Conservation (phyloP, 495 filamentous ascomycete genomes). For the Aspergillus taichungensis region DNA sequence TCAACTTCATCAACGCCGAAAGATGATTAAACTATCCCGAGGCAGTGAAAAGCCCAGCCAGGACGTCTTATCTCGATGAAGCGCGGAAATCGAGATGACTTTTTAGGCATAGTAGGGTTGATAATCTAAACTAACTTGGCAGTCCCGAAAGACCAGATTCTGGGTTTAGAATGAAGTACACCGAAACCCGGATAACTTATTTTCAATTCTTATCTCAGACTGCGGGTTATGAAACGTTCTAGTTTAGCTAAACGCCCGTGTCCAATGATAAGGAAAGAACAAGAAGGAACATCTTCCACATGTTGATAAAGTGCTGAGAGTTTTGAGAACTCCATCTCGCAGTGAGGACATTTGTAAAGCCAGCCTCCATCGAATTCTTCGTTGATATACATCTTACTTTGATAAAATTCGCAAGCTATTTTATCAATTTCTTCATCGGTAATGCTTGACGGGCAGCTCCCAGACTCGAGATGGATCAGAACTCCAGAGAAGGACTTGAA, state of each 20-base stretch:
- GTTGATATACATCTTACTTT: conserved; percentile 8
- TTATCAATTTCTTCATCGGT: conserved; percentile 3
- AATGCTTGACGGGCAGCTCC: conserved; percentile 5
- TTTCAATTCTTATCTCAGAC: conserved; percentile 2
- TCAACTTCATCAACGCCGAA: too few relatives aligned
- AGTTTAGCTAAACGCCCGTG: conserved; percentile 4
- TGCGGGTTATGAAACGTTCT: conserved; percentile 4
- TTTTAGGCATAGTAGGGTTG: too few relatives aligned
- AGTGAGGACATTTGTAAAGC: conserved; percentile 5
- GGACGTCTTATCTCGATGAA: too few relatives aligned
- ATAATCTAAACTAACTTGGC: too few relatives aligned
- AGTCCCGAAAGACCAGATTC: too few relatives aligned
- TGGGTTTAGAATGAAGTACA: too few relatives aligned
- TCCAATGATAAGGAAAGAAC: neutral
- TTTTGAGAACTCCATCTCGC: conserved; percentile 3
- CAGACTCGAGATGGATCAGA: conserved; percentile 13
- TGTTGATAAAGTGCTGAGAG: conserved; percentile 8
- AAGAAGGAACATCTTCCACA: conserved; percentile 7
- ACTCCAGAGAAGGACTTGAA: conserved; percentile 11
- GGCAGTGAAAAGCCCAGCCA: too few relatives aligned
- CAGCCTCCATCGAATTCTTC: neutral
- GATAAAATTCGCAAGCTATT: conserved; percentile 5
- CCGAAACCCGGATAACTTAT: conserved; percentile 1
- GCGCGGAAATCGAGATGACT: too few relatives aligned
- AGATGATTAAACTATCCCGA: too few relatives aligned